Evolutionary conservation across 2,329 filamentous ascomycete genomes (phyloP), one percentile per base, ranked within the genome.

Genomic region (Magnaporthales sp.): DNA sequence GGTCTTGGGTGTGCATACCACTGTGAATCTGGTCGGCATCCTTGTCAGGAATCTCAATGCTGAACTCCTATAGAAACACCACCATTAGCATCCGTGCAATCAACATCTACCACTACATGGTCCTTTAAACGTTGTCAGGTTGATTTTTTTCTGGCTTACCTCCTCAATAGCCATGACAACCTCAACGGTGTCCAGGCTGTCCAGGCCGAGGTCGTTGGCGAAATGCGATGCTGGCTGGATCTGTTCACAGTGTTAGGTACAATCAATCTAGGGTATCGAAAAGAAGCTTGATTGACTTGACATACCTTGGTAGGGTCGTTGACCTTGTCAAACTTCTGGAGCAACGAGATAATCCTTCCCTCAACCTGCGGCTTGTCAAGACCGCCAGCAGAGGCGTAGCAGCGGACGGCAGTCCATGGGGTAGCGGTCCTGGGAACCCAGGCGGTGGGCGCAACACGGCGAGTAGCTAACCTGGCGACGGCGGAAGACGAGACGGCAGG

Each of bases 91-190:
- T 30, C 56, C 8, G 1, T 4, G 27, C 7, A n/a, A n/a, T 13
- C 66, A 75, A 72, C n/a, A 19, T 66, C 4, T 19, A 22, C 19
- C 24, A 27, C 60, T 56, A 5, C 24, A 31, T 8, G 22, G 46
- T 26, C 32, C 4, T 27, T 29, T 27, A 30, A n/a, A 11, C n/a
- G 15, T 27, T 4, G 2, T 27, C 1, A 54, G 61, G 2, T 1
- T 3, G 9, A 11, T 31, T 27, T 31, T 63, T 64, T 26, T 51
- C 38, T 8, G 22, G 56, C 79, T 71, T 81, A 93, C 91, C 89
- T 99, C 95, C 87, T 99, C 95, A 81, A 99, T 98, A 72, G 95
- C 95, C 95, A 99, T 99, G 74, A 99, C 95, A 72, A 99, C 95
- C 86, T 99, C 95, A 70, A 99, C 95, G 70, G 95, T 97, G 80